Conservation (phyloP, 2,329 filamentous ascomycete species). For the Knoxdaviesia proteae region DNA sequence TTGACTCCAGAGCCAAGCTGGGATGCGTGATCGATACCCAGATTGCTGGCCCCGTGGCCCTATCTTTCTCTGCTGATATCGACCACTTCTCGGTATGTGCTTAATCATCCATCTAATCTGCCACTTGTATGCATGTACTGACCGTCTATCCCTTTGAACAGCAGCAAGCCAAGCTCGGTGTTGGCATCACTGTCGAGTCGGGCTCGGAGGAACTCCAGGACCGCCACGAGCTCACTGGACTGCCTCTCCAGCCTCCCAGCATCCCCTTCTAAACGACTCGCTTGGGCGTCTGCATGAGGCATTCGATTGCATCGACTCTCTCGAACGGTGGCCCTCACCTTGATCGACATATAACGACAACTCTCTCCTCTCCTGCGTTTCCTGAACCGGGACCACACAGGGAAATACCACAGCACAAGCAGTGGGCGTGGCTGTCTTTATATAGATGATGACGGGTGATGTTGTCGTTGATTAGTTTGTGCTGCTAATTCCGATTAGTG, state of each 20-base stretch:
- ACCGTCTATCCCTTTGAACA: slow-evolving; percentile 18
- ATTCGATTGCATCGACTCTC: too few species aligned
- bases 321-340: too few species aligned
- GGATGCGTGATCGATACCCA: slow-evolving; percentile 89
- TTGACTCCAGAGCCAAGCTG: slow-evolving; percentile 88
- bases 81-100: slow-evolving; percentile 77
- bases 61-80: slow-evolving; percentile 92
- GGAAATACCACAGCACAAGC: too few species aligned
- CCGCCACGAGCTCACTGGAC: slow-evolving; percentile 47
- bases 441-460: too few species aligned
- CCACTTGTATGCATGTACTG: slow-evolving; percentile 9
- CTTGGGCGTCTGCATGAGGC: too few species aligned
- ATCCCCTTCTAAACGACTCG: slow-evolving; percentile 39
- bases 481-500: too few species aligned
- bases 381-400: too few species aligned
- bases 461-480: too few species aligned
- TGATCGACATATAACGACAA: too few species aligned
- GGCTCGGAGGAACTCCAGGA: slow-evolving; percentile 71
- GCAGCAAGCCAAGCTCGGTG: slow-evolving; percentile 88
- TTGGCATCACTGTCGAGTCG: slow-evolving; percentile 81
- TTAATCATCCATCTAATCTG: background rate
- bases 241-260: slow-evolving; percentile 26
- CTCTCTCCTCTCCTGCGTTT: too few species aligned
- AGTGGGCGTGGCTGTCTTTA: too few species aligned
- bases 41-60: slow-evolving; percentile 73